Conservation (phyloP, 129 eudicot genomes). For the Helichrysum umbraculigerum region DNA sequence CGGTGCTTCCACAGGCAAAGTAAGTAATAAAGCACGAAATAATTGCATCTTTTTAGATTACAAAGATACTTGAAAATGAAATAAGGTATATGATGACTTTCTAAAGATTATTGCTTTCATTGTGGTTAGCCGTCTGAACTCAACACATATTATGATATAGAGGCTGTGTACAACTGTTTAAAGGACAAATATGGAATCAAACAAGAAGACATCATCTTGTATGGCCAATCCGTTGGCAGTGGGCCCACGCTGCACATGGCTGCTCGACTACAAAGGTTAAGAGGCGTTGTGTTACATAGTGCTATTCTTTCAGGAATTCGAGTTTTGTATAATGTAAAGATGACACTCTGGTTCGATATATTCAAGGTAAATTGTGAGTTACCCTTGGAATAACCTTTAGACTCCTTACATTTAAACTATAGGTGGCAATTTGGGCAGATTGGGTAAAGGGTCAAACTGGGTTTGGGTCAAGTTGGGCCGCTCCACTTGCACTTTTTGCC, state of each 20-base stretch:
- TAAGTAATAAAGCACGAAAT: slow-evolving; percentile 35
- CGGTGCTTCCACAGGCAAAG: slow-evolving; percentile 98
- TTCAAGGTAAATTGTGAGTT: slow-evolving; percentile 55
- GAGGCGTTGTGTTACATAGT: slow-evolving; percentile 92
- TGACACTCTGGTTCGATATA: slow-evolving; percentile 97
- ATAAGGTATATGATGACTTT: slow-evolving; percentile 1
- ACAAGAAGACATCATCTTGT: slow-evolving; percentile 86
- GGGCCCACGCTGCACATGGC: slow-evolving; percentile 96
- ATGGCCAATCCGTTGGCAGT: slow-evolving; percentile 98
- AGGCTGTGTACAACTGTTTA: slow-evolving; percentile 90
- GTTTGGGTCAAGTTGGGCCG: not conserved
- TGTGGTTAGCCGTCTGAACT: slow-evolving; percentile 83
- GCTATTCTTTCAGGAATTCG: slow-evolving; percentile 95
- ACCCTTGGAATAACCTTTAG: not conserved
- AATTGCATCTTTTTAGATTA: not conserved
- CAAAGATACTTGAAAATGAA: not conserved
- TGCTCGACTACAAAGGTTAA: slow-evolving; percentile 66
- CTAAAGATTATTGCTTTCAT: slow-evolving; percentile 24
- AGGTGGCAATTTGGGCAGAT: not conserved
- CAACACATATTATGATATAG: slow-evolving; percentile 94
- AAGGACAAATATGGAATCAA: slow-evolving; percentile 69
- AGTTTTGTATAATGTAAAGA: slow-evolving; percentile 79
- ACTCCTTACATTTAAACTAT: not conserved
- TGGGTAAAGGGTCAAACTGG: not conserved
- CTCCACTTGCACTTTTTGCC: not conserved